Conservation (phyloP, 176 grass and related monocot genomes). For the Juncus inflexus region DNA sequence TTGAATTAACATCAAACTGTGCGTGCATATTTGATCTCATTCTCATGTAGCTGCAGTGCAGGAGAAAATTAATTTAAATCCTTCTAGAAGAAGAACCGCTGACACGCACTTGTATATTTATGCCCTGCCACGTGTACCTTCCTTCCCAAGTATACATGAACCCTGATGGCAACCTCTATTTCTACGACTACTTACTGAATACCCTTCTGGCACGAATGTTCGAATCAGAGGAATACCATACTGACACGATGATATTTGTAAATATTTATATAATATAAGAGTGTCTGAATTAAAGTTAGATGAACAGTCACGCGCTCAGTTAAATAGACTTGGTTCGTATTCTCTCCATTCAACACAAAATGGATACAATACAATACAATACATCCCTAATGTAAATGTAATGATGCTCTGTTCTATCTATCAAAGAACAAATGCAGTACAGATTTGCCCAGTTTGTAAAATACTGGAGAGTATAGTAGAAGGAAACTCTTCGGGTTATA, state of each 20-base stretch:
- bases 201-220: background rate
- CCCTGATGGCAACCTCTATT: background rate
- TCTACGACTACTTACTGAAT: background rate
- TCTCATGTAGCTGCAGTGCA: background rate
- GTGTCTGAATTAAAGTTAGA: background rate
- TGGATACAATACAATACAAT: background rate
- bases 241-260: background rate
- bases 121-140: conserved; percentile 16
- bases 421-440: too few relatives aligned
- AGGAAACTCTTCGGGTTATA: background rate
- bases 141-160: conserved; percentile 9
- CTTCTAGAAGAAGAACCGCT: background rate
- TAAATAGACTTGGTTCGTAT: background rate
- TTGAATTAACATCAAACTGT: background rate
- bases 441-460: background rate
- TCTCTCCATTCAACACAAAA: background rate
- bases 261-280: background rate
- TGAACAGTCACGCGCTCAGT: conserved; percentile 12
- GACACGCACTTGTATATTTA: background rate
- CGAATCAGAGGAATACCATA: too few relatives aligned
- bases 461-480: background rate
- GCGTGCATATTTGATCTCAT: background rate
- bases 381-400: background rate
- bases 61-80: conserved; percentile 8
- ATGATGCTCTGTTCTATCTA: too few relatives aligned